phyloP scores from a whole-genome alignment of 148 eudicot species.

The Camellia japonica region DNA sequence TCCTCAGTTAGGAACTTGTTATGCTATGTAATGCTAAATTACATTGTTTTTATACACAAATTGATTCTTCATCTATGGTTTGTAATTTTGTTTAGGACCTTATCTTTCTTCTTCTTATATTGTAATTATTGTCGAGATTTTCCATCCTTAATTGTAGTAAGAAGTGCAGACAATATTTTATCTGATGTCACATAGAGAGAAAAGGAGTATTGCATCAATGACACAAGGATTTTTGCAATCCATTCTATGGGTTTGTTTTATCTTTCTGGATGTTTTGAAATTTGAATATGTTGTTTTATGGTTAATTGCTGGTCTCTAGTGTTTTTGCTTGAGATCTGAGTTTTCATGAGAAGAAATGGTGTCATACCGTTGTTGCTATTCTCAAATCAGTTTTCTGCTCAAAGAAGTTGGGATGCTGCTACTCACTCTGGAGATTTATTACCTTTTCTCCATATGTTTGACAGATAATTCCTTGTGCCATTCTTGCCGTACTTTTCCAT shows the following conservation, averaged over 20 bases:
- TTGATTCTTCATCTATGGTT: not conserved
- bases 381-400: not conserved
- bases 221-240: not conserved
- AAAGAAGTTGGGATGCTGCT: not conserved
- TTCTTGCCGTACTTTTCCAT: conserved; percentile 55
- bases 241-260: not conserved
- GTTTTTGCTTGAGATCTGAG: not conserved
- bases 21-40: not conserved
- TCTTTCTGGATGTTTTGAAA: not conserved
- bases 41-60: not conserved
- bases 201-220: not conserved
- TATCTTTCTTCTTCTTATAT: not conserved
- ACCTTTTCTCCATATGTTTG: conserved; percentile 2
- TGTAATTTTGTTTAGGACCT: not conserved
- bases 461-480: conserved; percentile 69
- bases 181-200: not conserved
- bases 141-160: not conserved
- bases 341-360: not conserved
- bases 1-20: not conserved
- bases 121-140: not conserved
- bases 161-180: not conserved
- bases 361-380: not conserved
- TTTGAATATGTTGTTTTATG: not conserved
- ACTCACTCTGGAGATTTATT: not conserved
- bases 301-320: not conserved